A percentile compares a stretch with the other conserved stretches of the same genome.
Conservation (phyloP, 148 eudicot species). For the Vaccinium macrocarpon region DNA sequence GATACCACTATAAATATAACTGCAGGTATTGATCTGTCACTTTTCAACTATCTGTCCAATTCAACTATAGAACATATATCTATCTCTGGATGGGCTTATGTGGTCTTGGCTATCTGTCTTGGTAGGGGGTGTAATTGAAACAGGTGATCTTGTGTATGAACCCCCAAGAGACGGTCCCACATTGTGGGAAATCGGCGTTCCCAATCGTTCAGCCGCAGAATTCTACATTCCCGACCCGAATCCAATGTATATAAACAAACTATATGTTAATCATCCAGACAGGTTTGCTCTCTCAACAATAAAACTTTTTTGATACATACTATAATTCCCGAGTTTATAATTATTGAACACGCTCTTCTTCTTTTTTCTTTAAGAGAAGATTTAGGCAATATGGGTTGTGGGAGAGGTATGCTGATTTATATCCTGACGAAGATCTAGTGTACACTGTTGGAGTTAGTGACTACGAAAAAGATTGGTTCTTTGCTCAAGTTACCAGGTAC, state of each 20-base stretch:
- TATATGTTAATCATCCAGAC: conserved; percentile 68
- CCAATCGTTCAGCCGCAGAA: conserved; percentile 85
- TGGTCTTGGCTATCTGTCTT: background rate
- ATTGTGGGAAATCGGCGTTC: conserved; percentile 91
- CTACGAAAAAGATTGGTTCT: conserved; percentile 77
- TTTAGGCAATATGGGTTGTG: conserved; percentile 91
- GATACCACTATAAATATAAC: conserved; percentile 41
- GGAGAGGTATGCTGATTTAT: conserved; percentile 75
- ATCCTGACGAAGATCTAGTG: conserved; percentile 65
- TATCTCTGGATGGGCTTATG: background rate
- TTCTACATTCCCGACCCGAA: conserved; percentile 84
- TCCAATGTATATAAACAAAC: conserved; percentile 64
- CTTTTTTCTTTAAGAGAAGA: conserved; percentile 26
- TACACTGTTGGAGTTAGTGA: conserved; percentile 67
- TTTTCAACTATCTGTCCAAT: background rate
- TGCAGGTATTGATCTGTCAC: conserved; percentile 38
- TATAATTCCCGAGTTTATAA: background rate
- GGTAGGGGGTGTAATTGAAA: background rate
- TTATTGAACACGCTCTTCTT: background rate
- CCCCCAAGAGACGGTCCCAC: conserved; percentile 94
- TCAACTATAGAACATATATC: background rate
- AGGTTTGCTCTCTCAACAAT: conserved; percentile 38
- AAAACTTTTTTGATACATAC: background rate
- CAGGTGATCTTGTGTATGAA: conserved; percentile 58
- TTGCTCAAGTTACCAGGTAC: conserved; percentile 85